Percentiles rank a stretch among this genome's conserved stretches.
Evolutionary conservation across 2,329 filamentous ascomycete species (phyloP).

Genomic region (Shiraia sp.): DNA sequence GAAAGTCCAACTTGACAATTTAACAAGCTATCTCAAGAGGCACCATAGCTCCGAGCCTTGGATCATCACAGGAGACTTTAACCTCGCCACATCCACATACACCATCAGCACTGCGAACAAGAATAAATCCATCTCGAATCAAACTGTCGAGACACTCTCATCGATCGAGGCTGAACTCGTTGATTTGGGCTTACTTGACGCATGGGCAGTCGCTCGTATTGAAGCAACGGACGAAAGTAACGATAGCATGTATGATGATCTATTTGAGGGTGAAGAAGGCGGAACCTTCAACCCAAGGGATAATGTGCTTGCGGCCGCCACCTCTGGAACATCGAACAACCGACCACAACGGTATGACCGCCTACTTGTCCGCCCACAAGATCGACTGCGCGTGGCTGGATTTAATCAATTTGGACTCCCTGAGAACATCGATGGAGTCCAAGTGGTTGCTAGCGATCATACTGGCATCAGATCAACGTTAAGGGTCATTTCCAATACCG

Average conservation of each 20-base stretch:
- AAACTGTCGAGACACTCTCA: constrained; percentile 51
- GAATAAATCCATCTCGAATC: constrained; percentile 57
- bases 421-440: constrained; percentile 20
- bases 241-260: constrained; percentile 31
- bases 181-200: constrained; percentile 56
- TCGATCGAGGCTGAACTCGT: constrained; percentile 54
- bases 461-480: constrained; percentile 55
- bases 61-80: constrained; percentile 67
- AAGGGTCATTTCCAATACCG: constrained; percentile 30
- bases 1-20: constrained; percentile 57
- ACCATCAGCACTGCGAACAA: constrained; percentile 59
- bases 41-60: constrained; percentile 53
- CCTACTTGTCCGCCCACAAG: constrained; percentile 58
- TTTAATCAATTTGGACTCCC: constrained; percentile 64
- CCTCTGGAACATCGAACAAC: constrained; percentile 60
- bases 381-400: constrained; percentile 43
- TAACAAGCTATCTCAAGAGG: constrained; percentile 53
- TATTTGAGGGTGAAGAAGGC: constrained; percentile 64
- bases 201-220: constrained; percentile 55
- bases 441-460: constrained; percentile 51
- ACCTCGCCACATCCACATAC: constrained; percentile 62
- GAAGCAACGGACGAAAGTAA: constrained; percentile 48
- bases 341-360: constrained; percentile 69
- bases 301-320: constrained; percentile 60
- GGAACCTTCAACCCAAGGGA: constrained; percentile 65